phyloP scores from a whole-genome alignment of 257 asterid species.

The Oldenlandia corymbosa region DNA sequence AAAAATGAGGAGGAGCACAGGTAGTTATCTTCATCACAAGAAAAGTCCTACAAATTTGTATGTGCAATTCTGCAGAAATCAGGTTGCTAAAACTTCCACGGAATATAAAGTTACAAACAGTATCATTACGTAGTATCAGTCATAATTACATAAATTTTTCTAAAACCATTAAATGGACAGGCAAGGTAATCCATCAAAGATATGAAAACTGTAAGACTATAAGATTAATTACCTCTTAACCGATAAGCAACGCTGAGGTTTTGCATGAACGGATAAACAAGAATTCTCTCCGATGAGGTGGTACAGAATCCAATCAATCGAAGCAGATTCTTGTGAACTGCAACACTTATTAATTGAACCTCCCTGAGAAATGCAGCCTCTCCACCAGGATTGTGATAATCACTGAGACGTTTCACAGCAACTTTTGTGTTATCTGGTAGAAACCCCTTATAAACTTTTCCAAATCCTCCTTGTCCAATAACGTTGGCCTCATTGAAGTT shows the following conservation, averaged over 20 bases:
- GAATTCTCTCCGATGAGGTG: constrained; percentile 68
- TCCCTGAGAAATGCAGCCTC: constrained; percentile 85
- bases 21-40: neutral
- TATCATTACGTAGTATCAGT: too few relatives aligned
- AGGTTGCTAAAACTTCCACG: neutral
- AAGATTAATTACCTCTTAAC: constrained; percentile 55
- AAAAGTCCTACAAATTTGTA: neutral
- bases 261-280: constrained; percentile 86
- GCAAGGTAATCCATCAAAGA: neutral
- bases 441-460: constrained; percentile 72
- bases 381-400: constrained; percentile 77
- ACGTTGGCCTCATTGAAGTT: constrained; percentile 57
- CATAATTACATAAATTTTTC: too few relatives aligned
- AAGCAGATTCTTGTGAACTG: constrained; percentile 78
- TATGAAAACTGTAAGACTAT: neutral
- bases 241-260: constrained; percentile 88
- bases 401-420: constrained; percentile 75
- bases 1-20: neutral
- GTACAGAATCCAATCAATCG: constrained; percentile 75
- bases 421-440: constrained; percentile 54
- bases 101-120: too few relatives aligned
- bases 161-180: neutral
- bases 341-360: constrained; percentile 73
- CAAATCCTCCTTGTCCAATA: constrained; percentile 92
- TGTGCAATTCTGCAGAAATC: too few relatives aligned